These are phyloP conservation scores for Trypanosoma avium DNA, from an alignment of 208 protist species.

Conservation along the genomic window DNA sequence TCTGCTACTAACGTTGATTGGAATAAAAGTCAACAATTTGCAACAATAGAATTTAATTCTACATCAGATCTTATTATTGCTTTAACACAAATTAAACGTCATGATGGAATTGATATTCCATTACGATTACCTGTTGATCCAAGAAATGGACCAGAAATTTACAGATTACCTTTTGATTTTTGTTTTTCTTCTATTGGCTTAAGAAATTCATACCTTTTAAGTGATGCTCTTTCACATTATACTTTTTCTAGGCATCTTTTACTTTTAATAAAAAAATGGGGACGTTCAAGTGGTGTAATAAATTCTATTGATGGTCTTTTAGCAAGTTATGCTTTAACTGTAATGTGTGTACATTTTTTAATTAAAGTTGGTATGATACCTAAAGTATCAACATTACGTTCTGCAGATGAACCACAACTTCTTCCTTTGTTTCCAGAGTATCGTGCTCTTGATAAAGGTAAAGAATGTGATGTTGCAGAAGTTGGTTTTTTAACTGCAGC, in stretches of 20 bases:
- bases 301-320: conserved; percentile 89
- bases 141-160: conserved; percentile 81
- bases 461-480: conserved; percentile 43
- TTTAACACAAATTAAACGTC: conserved; percentile 63
- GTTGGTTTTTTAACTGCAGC: conserved; percentile 71
- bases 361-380: conserved; percentile 55
- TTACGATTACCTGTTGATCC: conserved; percentile 77
- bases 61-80: conserved; percentile 68
- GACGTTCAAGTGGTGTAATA: conserved; percentile 68
- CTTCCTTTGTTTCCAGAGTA: conserved; percentile 62
- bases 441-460: conserved; percentile 33
- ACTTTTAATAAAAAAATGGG: conserved; percentile 86
- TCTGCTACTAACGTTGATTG: conserved; percentile 67
- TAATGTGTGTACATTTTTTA: conserved; percentile 87
- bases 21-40: conserved; percentile 75
- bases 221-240: conserved; percentile 62
- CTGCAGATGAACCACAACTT: conserved; percentile 46
- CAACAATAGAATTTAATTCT: conserved; percentile 68
- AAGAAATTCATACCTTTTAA: conserved; percentile 80
- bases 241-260: conserved; percentile 79
- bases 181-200: conserved; percentile 85
- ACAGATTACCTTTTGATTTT: conserved; percentile 88
- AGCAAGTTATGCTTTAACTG: conserved; percentile 83
- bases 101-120: conserved; percentile 76
- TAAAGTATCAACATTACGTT: conserved; percentile 41